These are phyloP conservation scores for Bothia castanella DNA, from an alignment of 1,284 basidiomycete species.

Conservation along the genomic window DNA sequence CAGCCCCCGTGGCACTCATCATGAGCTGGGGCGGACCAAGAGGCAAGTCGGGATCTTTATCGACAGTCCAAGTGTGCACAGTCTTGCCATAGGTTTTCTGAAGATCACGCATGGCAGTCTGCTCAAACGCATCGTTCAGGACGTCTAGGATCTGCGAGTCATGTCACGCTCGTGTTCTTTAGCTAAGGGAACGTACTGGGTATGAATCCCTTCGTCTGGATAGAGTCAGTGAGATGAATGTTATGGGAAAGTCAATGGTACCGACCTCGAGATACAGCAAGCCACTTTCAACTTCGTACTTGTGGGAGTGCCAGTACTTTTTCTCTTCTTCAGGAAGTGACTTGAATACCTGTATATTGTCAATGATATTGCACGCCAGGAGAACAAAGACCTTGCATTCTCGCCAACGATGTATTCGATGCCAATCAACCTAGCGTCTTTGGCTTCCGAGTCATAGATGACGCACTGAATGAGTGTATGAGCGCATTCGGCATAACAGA, in stretches of 20 bases:
- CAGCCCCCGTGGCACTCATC: conserved; percentile 43
- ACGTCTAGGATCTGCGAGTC: conserved; percentile 21
- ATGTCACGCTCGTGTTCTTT: not conserved
- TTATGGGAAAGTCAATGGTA: not conserved
- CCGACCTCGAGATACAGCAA: conserved; percentile 41
- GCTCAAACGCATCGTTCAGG: conserved; percentile 40
- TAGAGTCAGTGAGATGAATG: not conserved
- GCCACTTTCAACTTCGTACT: conserved; percentile 49
- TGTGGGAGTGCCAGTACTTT: conserved; percentile 50
- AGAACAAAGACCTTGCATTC: conserved; percentile 23
- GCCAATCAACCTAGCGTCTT: conserved; percentile 47
- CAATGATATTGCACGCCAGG: not conserved
- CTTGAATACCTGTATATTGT: conserved; percentile 35
- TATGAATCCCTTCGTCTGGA: conserved; percentile 34
- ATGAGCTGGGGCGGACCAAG: conserved; percentile 47
- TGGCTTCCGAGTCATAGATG: conserved; percentile 45
- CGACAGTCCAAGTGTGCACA: conserved; percentile 47
- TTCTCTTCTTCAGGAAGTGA: conserved; percentile 44
- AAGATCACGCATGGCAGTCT: conserved; percentile 45
- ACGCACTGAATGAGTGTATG: conserved; percentile 29
- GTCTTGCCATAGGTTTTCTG: conserved; percentile 53
- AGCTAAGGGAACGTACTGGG: conserved; percentile 35
- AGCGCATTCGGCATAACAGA: not conserved
- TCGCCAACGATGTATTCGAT: conserved; percentile 52
- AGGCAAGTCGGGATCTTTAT: conserved; percentile 44